phyloP scores from a whole-genome alignment of 352 stramenopile species.

The Globisporangium ultimum region DNA sequence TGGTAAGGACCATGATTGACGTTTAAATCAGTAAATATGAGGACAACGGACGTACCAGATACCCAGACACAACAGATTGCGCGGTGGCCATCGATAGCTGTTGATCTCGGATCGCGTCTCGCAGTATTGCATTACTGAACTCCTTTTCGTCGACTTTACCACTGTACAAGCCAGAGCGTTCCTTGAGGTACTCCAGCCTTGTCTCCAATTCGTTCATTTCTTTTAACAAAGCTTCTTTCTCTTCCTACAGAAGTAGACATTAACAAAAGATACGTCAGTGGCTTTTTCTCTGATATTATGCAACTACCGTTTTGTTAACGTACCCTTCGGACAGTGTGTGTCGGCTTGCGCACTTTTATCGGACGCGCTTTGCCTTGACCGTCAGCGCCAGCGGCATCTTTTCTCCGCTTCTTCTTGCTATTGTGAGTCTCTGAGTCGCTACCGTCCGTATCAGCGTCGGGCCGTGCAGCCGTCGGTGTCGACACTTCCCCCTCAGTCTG shows the following conservation, averaged over 20 bases:
- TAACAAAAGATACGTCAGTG: not conserved
- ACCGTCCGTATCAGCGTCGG: no score
- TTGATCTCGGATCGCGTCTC: constrained; percentile 28
- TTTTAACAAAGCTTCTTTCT: not conserved
- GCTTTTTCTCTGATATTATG: not conserved
- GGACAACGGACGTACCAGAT: constrained; percentile 13
- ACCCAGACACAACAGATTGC: constrained; percentile 34
- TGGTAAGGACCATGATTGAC: not conserved
- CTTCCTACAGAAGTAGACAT: not conserved
- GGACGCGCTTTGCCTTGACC: not conserved
- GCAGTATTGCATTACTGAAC: constrained; percentile 23
- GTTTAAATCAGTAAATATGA: not conserved
- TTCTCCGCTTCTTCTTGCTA: no score
- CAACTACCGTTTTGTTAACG: not conserved
- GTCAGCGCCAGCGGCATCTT: no score
- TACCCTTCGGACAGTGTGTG: not conserved
- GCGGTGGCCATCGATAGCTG: constrained; percentile 33
- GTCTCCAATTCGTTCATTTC: not conserved
- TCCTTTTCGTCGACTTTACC: constrained; percentile 3
- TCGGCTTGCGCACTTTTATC: not conserved
- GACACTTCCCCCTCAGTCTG: no score
- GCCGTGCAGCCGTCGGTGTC: no score
- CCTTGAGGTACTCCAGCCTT: not conserved
- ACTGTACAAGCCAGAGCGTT: not conserved
- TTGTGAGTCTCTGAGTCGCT: no score